Evolutionary conservation across 169 alveolate species (phyloP).

Genomic region (Cryptosporidium canis): DNA sequence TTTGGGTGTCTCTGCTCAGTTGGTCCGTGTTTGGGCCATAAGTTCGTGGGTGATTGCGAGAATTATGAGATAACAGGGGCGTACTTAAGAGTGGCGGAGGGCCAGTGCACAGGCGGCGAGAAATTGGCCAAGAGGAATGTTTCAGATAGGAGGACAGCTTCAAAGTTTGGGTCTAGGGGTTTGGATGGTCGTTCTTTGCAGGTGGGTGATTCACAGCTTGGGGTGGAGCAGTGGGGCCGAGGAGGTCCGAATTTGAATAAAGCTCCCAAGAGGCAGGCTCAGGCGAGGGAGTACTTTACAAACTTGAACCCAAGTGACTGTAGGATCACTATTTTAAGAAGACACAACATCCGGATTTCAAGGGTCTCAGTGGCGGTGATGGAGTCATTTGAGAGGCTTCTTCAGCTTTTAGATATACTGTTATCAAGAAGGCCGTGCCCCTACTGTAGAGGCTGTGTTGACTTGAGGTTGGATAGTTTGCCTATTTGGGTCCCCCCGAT

Average conservation of each 20-base stretch:
- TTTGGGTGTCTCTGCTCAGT: neutral
- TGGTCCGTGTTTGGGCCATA: neutral
- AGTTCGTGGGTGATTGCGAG: neutral
- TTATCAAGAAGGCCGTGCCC: constrained; percentile 61
- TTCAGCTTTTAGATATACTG: constrained; percentile 37
- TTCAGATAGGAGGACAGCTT: no score
- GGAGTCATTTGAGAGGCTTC: constrained; percentile 30
- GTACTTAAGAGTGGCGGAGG: neutral
- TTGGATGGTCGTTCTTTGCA: no score
- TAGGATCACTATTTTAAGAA: constrained; percentile 27
- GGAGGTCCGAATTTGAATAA: no score
- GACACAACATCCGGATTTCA: constrained; percentile 25
- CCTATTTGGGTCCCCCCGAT: constrained; percentile 70
- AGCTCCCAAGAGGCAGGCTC: neutral
- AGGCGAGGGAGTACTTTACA: neutral
- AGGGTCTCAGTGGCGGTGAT: neutral
- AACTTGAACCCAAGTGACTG: constrained; percentile 46
- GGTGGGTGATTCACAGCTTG: no score
- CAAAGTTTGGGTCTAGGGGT: no score
- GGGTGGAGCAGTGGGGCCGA: no score
- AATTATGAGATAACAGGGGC: neutral
- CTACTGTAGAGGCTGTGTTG: constrained; percentile 47
- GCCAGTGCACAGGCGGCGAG: neutral
- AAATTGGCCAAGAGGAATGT: neutral
- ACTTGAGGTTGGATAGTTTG: constrained; percentile 16